Conservation (phyloP, 1,284 basidiomycete species). For the Cutaneotrichosporon dermatis region DNA sequence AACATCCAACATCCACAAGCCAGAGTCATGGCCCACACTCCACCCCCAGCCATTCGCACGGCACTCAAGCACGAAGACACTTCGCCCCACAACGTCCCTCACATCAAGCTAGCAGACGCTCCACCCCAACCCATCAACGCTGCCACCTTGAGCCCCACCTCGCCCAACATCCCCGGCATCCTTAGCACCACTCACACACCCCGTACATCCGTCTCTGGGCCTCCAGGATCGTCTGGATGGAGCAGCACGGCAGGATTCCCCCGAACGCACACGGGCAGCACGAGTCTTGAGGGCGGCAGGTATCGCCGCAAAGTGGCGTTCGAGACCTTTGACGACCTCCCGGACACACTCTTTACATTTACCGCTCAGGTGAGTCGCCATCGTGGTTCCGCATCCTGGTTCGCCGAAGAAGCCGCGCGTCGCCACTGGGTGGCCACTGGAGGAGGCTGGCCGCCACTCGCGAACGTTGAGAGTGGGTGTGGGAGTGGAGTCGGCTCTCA, state of each 20-base stretch:
- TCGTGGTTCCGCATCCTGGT: background rate
- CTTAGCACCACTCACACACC: background rate
- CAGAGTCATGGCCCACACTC: background rate
- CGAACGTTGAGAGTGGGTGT: too few species aligned
- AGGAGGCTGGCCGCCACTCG: background rate
- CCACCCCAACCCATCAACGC: background rate
- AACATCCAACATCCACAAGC: background rate
- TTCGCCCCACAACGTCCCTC: background rate
- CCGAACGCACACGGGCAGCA: constrained; percentile 13
- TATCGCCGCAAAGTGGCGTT: constrained; percentile 84
- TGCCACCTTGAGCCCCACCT: background rate
- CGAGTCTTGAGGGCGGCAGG: constrained; percentile 44
- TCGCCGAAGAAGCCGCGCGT: too few species aligned
- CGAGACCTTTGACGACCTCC: constrained; percentile 67
- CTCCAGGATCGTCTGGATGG: background rate
- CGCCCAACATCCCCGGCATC: background rate
- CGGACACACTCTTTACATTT: constrained; percentile 49
- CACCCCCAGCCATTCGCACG: background rate
- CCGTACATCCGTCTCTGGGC: background rate
- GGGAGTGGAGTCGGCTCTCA: too few species aligned
- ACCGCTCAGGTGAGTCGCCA: constrained; percentile 47
- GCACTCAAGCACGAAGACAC: background rate
- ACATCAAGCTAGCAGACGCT: constrained; percentile 2
- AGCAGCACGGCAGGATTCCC: constrained; percentile 10
- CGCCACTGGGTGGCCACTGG: background rate